Percentiles rank a stretch among this genome's conserved stretches.
Evolutionary conservation across 129 eudicot species (phyloP).

Genomic region (Artemisia argyi): DNA sequence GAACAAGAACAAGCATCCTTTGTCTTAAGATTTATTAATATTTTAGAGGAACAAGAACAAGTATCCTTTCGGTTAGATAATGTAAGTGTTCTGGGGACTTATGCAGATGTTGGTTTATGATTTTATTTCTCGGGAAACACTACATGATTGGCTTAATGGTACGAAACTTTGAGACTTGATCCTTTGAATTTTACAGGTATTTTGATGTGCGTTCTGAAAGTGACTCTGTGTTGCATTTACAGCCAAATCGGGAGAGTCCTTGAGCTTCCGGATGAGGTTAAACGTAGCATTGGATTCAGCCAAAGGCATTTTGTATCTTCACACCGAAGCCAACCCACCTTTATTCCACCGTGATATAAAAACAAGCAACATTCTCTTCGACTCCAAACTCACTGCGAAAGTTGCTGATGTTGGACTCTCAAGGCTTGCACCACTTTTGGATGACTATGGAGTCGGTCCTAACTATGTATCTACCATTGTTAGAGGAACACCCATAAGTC

Average conservation of each 20-base stretch:
- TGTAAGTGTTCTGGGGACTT: background rate
- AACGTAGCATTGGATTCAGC: too few relatives aligned
- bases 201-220: background rate
- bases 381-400: too few relatives aligned
- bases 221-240: slow-evolving; percentile 10
- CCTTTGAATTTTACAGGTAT: background rate
- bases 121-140: slow-evolving; percentile 78
- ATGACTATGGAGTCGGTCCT: too few relatives aligned
- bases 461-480: too few relatives aligned
- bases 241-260: slow-evolving; percentile 51
- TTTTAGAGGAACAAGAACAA: background rate
- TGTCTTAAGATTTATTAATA: background rate
- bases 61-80: background rate
- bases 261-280: slow-evolving; percentile 15
- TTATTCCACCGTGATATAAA: too few relatives aligned
- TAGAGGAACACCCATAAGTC: too few relatives aligned
- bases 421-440: too few relatives aligned
- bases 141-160: slow-evolving; percentile 81
- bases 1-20: too few relatives aligned
- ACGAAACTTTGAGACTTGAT: slow-evolving; percentile 18
- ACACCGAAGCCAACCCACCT: too few relatives aligned
- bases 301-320: too few relatives aligned
- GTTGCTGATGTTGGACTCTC: too few relatives aligned
- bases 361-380: too few relatives aligned
- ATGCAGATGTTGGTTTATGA: slow-evolving; percentile 89